phyloP scores from a whole-genome alignment of 2,329 filamentous ascomycete genomes.

The Talaromyces marneffei region DNA sequence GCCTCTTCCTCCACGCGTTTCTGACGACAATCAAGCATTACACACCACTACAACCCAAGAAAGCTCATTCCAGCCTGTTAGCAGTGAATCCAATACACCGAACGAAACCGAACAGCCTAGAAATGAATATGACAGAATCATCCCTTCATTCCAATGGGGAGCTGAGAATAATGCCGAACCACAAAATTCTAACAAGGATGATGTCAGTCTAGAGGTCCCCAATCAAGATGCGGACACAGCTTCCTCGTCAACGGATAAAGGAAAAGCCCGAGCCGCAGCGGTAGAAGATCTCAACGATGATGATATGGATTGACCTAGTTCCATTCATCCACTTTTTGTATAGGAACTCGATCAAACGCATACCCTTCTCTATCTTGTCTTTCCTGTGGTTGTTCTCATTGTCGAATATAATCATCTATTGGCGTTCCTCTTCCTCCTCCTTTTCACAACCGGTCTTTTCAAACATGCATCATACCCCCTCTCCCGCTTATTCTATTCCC shows the following conservation, averaged over 20 bases:
- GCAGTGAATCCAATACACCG: background rate
- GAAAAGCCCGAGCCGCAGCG: conserved; percentile 29
- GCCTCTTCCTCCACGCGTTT: background rate
- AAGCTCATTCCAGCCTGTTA: background rate
- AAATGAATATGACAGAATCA: background rate
- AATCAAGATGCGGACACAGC: background rate
- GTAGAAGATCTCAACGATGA: conserved; percentile 33
- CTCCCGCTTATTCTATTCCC: background rate
- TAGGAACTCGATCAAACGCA: background rate
- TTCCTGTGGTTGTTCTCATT: background rate
- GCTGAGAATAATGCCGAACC: background rate
- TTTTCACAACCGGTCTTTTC: background rate
- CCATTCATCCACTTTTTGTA: background rate
- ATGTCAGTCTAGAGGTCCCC: conserved; percentile 17
- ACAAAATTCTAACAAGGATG: conserved; percentile 28
- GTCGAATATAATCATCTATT: background rate
- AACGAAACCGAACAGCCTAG: background rate
- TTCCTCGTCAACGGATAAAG: conserved; percentile 24
- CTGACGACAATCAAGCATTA: background rate
- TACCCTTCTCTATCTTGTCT: background rate
- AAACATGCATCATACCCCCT: conserved; percentile 3
- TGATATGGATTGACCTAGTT: background rate
- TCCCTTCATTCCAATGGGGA: conserved; percentile 3
- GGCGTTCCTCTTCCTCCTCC: background rate
- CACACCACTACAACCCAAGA: background rate